Evolutionary conservation across 1,284 basidiomycete genomes (phyloP), one percentile per base, ranked within the genome.

Genomic region (Trichosporon inkin): DNA sequence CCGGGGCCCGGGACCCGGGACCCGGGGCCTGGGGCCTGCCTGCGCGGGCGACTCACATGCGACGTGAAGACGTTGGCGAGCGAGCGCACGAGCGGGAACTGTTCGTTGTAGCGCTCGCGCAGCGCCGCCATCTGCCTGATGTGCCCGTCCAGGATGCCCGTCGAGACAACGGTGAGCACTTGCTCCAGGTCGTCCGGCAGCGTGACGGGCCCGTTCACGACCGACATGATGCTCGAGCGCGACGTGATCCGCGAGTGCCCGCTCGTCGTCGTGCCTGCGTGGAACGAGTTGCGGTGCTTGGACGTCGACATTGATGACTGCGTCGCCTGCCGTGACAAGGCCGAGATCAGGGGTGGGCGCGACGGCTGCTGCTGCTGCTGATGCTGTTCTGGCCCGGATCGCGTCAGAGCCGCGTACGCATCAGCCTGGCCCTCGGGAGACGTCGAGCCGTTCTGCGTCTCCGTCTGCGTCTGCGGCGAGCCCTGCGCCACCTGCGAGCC

Each of bases 21-120:
- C n/a, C n/a, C n/a, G n/a, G n/a, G n/a, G n/a, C n/a, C n/a, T n/a
- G n/a, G n/a, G n/a, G n/a, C n/a, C n/a, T 6, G 13, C 16, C 1
- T 6, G 11, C 13, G 58, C n/a, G n/a, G n/a, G n/a, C n/a, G n/a
- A 82, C 89, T 79, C 71, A 94, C 93, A 78, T 92, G 92, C 13
- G 88, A 85, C 36, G 92, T 89, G 78, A 96, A 97, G 13, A 96
- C 90, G 69, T 95, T 92, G 37, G 92, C 92, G 37, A 97, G 82
- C 37, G 88, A 89, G 56, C 92, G 83, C 37, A 96, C 92, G 20
- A 96, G 83, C 3, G 92, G 92, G 71, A 88, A 95, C 73, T 95
- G 91, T 70, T 94, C 90, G 62, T 93, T 90, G 64, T 94, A 95
- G 47, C 92, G 82, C 78, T 89, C 92, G 71, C 84, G 84, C 66